Conservation (phyloP, 2,329 filamentous ascomycete genomes). For the Fusarium sp. region DNA sequence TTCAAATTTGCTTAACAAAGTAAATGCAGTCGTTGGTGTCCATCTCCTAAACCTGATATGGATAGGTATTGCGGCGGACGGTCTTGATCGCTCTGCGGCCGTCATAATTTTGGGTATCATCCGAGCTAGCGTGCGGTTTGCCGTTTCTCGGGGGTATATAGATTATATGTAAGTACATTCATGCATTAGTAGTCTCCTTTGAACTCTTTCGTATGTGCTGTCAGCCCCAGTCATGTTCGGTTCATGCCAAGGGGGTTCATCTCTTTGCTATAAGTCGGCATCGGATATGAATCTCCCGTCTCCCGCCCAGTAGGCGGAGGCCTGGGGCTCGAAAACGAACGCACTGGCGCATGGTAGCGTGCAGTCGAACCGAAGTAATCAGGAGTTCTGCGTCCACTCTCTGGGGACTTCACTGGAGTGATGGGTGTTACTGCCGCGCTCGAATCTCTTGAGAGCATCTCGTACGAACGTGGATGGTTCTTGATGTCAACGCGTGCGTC, state of each 20-base stretch:
- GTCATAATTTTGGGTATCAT: not conserved
- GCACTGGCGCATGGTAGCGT: slow-evolving; percentile 63
- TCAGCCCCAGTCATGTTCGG: slow-evolving; percentile 55
- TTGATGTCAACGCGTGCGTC: slow-evolving; percentile 75
- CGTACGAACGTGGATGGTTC: slow-evolving; percentile 76
- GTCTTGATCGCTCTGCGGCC: slow-evolving; percentile 3
- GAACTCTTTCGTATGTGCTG: not conserved
- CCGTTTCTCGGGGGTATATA: slow-evolving; percentile 8
- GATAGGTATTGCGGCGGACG: not conserved
- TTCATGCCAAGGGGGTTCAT: slow-evolving; percentile 69
- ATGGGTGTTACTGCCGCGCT: slow-evolving; percentile 64
- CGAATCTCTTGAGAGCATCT: slow-evolving; percentile 77
- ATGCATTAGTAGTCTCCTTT: slow-evolving; percentile 12
- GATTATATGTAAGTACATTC: slow-evolving; percentile 20
- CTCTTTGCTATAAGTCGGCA: slow-evolving; percentile 48
- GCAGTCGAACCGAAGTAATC: slow-evolving; percentile 68
- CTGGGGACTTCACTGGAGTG: slow-evolving; percentile 52
- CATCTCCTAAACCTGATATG: not conserved
- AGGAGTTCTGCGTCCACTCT: slow-evolving; percentile 57
- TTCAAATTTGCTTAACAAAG: slow-evolving; percentile 24
- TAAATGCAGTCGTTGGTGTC: slow-evolving; percentile 22
- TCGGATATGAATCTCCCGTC: slow-evolving; percentile 53
- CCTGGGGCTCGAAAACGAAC: slow-evolving; percentile 67
- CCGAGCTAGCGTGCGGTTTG: not conserved
- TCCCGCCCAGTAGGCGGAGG: slow-evolving; percentile 60